phyloP scores from a whole-genome alignment of 495 filamentous ascomycete species.

The Trichoderma asperelloides region DNA sequence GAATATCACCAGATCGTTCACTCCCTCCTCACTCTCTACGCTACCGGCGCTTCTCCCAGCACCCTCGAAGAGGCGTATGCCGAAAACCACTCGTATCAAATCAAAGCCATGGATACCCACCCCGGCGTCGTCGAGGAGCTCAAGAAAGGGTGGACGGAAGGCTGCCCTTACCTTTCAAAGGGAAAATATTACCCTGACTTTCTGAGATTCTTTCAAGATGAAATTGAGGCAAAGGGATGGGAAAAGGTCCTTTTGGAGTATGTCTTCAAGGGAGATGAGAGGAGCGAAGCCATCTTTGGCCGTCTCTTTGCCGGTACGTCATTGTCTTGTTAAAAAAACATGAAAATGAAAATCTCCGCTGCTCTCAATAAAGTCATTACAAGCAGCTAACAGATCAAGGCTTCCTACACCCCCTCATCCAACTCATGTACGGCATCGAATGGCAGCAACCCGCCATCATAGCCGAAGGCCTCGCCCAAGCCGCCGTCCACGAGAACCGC shows the following conservation, averaged over 20 bases:
- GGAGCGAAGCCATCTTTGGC: constrained; percentile 52
- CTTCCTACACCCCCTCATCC: constrained; percentile 74
- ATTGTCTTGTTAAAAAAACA: background rate
- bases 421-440: constrained; percentile 76
- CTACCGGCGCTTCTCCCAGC: constrained; percentile 54
- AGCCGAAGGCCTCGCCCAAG: constrained; percentile 70
- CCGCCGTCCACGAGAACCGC: constrained; percentile 52
- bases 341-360: too few species aligned
- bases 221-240: constrained; percentile 57
- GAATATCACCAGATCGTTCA: constrained; percentile 52
- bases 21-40: constrained; percentile 64
- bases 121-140: constrained; percentile 41
- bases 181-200: constrained; percentile 56
- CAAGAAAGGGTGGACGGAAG: constrained; percentile 29
- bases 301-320: constrained; percentile 45
- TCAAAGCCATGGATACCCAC: constrained; percentile 32
- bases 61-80: constrained; percentile 51
- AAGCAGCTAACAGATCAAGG: too few species aligned
- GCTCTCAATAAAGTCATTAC: too few species aligned
- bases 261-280: constrained; percentile 52
- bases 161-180: constrained; percentile 41
- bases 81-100: constrained; percentile 54
- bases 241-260: constrained; percentile 51
- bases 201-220: constrained; percentile 59
- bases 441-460: constrained; percentile 73